Base-by-base conservation (phyloP, 2,329 filamentous ascomycete species). In the Xylariaceae sp. region DNA sequence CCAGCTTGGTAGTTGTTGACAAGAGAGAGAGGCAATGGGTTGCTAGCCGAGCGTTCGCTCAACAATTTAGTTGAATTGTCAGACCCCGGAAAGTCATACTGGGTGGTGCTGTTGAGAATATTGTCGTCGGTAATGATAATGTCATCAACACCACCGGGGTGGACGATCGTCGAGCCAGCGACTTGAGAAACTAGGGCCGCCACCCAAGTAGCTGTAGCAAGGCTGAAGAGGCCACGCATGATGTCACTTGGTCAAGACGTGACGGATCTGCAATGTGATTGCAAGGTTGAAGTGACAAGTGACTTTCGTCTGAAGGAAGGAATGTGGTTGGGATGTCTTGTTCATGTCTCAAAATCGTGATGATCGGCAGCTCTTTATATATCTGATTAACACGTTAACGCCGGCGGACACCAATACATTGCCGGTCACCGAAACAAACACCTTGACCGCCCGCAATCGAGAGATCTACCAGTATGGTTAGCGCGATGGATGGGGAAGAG, bases 51-150 rank as follows among this genome's bases (percentile, higher is more conserved):
- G 50, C 44, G n/a, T 47, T 47, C 1, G n/a, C 36, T 39, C 16
- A 44, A 51, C 14, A 16, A 16, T 14, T 10, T 16, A 18, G n/a
- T 31, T 5, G 11, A 47, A 33, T 57, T 0, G 65, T 12, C 33
- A 9, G 40, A 10, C 14, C 12, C 3, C 55, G 6, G 56, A 49
- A 0, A 73, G 53, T 38, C 34, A 38, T 38, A 38, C 5, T 10
- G 4, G 13, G 28, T 51, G 1, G 56, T 58, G 16, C 51, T 56
- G 42, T 56, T 58, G 17, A 58, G 17, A 28, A 49, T 56, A 18
- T 58, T 58, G 18, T 58, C 44, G 6, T 47, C 28, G 5, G 51
- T 56, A 28, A 58, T 50, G n/a, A 58, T 33, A 18, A 58, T 52
- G 34, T 56, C 54, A 9, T 48, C 13, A 13, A 47, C 39, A 31